Conservation (phyloP, 1,139 yeast genomes). For the Sugiyamaella neomexicana region DNA sequence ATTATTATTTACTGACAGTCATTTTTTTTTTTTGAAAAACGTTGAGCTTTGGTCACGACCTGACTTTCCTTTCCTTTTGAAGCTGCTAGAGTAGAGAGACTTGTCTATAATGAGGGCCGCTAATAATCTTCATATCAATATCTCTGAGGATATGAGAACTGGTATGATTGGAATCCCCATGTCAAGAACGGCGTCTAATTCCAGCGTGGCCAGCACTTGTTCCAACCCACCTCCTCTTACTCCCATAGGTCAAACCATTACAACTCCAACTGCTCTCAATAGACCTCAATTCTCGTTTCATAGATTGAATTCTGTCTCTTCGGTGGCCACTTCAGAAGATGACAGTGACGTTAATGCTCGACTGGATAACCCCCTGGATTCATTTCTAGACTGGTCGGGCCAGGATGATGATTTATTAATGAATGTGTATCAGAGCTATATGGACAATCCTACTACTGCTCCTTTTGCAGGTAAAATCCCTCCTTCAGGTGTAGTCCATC, state of each 20-base stretch:
- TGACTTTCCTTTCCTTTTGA: too few relatives aligned
- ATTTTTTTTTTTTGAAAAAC: too few relatives aligned
- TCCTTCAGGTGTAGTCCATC: slow-evolving; percentile 41
- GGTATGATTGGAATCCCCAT: slow-evolving; percentile 20
- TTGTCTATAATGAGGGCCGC: slow-evolving; percentile 12
- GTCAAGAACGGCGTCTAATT: slow-evolving; percentile 22
- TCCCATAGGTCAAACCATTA: slow-evolving; percentile 25
- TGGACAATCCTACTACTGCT: slow-evolving; percentile 39
- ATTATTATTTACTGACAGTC: too few relatives aligned
- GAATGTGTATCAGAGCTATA: slow-evolving; percentile 32
- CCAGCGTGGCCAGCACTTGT: slow-evolving; percentile 18
- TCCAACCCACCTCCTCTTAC: slow-evolving; percentile 22
- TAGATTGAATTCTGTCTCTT: slow-evolving; percentile 34
- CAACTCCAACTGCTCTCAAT: slow-evolving; percentile 15
- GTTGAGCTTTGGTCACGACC: too few relatives aligned
- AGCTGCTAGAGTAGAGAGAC: too few relatives aligned
- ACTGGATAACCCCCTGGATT: slow-evolving; percentile 23
- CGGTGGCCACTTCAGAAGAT: slow-evolving; percentile 35
- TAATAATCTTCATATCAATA: slow-evolving; percentile 9
- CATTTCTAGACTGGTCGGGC: slow-evolving; percentile 34
- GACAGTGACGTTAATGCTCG: slow-evolving; percentile 26
- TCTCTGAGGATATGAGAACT: slow-evolving; percentile 3
- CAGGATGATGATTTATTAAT: slow-evolving; percentile 37
- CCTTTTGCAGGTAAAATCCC: slow-evolving; percentile 43
- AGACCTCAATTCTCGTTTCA: slow-evolving; percentile 23